Base-by-base conservation (phyloP, 2,329 filamentous ascomycete species). In the Dichotomopilus funicola region DNA sequence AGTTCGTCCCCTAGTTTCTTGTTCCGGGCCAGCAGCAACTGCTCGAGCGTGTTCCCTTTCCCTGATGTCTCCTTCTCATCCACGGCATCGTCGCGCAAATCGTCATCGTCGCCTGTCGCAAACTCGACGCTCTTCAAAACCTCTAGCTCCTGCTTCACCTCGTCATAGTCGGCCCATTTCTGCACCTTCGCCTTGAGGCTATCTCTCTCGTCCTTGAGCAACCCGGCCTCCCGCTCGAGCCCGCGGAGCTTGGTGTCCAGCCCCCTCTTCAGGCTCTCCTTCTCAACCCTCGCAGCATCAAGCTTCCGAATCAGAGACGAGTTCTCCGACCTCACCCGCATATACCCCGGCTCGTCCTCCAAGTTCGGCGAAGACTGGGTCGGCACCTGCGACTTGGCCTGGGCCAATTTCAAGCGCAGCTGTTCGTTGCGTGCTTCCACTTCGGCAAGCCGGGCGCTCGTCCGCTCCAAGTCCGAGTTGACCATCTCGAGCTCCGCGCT, bases 101-200 rank as follows among this genome's bases (percentile, higher is more conserved):
- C 85, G 47, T 91, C 88, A 58, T 95, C 91, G 59, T 92, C 88
- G 6, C 89, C 91, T 0, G 89, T 92, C 1, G 92, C 89, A 65
- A 99, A 96, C 69, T 99, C 94, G 64, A 99, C 96, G 63, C 92
- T 95, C 81, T 96, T 96, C 58, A 99, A 81, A 59, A 97, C 91
- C 66, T 97, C 92, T 3, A 99, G 79, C 71, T 99, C 95, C 61
- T 95, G 89, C 72, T 94, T 96, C 48, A 99, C 83, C 57, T 97
- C 92, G 37, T 97, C 91, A 68, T 99, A 99, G 69, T 99, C 94
- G 62, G 83, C 83, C 84, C 89, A 95, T 68, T 88, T 95, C 60
- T 90, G 85, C 3, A 97, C 81, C 72, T 94, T 96, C 40, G 78
- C 75, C 66, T 87, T 89, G 54, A 97, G 75, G 33, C 79, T 77